Base-by-base conservation (phyloP, 2,329 filamentous ascomycete species). In the Anthostomella pinea region DNA sequence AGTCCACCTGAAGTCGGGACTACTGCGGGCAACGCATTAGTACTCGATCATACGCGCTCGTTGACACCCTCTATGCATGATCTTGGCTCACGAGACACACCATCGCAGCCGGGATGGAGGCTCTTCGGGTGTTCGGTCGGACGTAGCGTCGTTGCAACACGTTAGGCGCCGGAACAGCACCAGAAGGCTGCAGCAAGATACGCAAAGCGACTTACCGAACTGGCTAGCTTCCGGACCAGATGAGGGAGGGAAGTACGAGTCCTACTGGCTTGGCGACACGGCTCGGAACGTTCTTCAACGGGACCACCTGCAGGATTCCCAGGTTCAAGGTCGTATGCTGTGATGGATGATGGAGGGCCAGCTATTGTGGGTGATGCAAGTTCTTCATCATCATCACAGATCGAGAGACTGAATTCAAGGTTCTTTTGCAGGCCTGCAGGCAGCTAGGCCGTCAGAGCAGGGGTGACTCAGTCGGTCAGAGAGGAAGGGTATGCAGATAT, bases 31-130 rank as follows among this genome's bases (percentile, higher is more conserved):
- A 35, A 45, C 36, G 35, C 38, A 44, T 56, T 49, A 55, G 52
- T 45, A 43, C 17, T 46, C 35, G 41, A 33, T 35, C 35, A 38
- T 54, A 58, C 45, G 50, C 52, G 52, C 52, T 44, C 45, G 29
- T 37, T 43, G 46, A 41, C 35, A 53, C 42, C 33, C 46, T 48
- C 33, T 40, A 17, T 36, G 43, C 43, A 39, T 45, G 33, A 30
- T 35, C 25, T 41, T 27, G 32, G 41, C 36, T 39, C 49, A 53
- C 43, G 41, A 41, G 46, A 30, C 36, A 35, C 18, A 26, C 25
- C 35, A 30, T 23, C 35, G 21, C 17, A 45, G 35, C 41, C 31
- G 32, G 30, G 43, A 41, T 33, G 14, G 35, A 43, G 28, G 35
- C 8, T 34, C 31, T 39, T 37, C 34, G 17, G n/a, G n/a, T n/a